Evolutionary conservation across 371 early-diverging fungal genomes (phyloP).

Genomic region (Circinella minor): DNA sequence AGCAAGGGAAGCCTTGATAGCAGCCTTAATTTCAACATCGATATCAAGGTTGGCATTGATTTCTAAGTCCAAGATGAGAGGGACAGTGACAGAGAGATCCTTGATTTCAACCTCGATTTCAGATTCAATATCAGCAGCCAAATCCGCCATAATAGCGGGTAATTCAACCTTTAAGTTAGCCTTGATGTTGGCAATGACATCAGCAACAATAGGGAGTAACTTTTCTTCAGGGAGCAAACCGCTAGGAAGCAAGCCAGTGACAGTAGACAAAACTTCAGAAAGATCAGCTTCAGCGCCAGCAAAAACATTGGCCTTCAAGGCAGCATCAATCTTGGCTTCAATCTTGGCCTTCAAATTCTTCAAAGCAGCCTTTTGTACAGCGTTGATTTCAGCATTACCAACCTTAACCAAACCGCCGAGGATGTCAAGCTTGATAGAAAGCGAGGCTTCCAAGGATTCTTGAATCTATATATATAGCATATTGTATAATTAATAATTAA

Average conservation of each 20-base stretch:
- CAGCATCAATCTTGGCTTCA: constrained; percentile 23
- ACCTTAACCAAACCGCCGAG: constrained; percentile 25
- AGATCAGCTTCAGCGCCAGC: constrained; percentile 20
- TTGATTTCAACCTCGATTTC: constrained; percentile 24
- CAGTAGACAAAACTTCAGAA: constrained; percentile 13
- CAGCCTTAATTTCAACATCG: constrained; percentile 9
- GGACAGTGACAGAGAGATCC: constrained; percentile 25
- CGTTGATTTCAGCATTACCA: constrained; percentile 22
- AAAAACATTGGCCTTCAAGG: constrained; percentile 24
- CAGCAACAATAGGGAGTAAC: constrained; percentile 25
- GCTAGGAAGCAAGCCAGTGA: constrained; percentile 17
- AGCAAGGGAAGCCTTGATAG: constrained; percentile 20
- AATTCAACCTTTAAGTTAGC: constrained; percentile 27
- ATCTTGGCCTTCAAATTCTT: constrained; percentile 29
- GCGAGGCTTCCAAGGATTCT: constrained; percentile 19
- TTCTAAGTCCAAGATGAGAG: constrained; percentile 13
- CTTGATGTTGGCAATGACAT: constrained; percentile 29
- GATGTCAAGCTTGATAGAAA: constrained; percentile 18
- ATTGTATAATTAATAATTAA: not conserved
- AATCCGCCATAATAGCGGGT: constrained; percentile 25
- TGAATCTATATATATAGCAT: constrained; percentile 8
- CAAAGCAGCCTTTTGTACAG: constrained; percentile 27
- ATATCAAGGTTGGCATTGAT: constrained; percentile 15
- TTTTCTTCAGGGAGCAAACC: constrained; percentile 25
- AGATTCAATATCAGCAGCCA: constrained; percentile 21